phyloP scores from a whole-genome alignment of 352 stramenopile genomes.

The Phytophthora pini region DNA sequence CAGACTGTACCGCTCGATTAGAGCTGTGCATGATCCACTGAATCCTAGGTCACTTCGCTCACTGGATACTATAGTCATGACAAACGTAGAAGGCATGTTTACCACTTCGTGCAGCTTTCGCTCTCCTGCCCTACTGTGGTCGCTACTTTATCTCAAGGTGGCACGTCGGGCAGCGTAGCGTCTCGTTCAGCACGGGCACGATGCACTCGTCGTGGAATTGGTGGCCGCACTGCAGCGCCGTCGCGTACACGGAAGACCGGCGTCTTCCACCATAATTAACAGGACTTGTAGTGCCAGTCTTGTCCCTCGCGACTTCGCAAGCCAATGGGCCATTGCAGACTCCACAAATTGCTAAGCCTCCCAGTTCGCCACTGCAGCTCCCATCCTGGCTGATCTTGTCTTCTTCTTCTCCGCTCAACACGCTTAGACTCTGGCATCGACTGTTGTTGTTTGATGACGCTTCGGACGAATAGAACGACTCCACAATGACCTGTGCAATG shows the following conservation, averaged over 20 bases:
- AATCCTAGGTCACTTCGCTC: conserved; percentile 1
- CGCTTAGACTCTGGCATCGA: conserved; percentile 3
- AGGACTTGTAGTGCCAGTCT: background rate
- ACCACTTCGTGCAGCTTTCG: conserved; percentile 3
- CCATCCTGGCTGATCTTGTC: background rate
- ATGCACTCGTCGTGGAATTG: conserved; percentile 54
- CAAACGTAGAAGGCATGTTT: conserved; percentile 6
- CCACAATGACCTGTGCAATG: conserved; percentile 25
- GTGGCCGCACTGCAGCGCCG: conserved; percentile 38
- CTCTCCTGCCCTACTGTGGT: conserved; percentile 1
- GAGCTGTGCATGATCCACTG: conserved; percentile 2
- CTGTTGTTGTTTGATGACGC: conserved; percentile 6
- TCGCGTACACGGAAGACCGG: conserved; percentile 35
- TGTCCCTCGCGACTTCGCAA: conserved; percentile 9
- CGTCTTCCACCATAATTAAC: conserved; percentile 5
- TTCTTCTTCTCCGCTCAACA: conserved; percentile 15
- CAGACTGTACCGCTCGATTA: conserved; percentile 16
- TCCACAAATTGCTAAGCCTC: conserved; percentile 15
- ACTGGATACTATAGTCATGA: conserved; percentile 14
- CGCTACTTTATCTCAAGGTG: conserved; percentile 39
- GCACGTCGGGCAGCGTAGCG: conserved; percentile 41
- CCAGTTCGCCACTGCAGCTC: background rate
- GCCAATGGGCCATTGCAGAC: conserved; percentile 30
- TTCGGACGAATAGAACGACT: conserved; percentile 23
- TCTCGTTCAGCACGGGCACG: conserved; percentile 43